Conservation (phyloP, 2,329 filamentous ascomycete genomes). For the Beauveria pseudobassiana region DNA sequence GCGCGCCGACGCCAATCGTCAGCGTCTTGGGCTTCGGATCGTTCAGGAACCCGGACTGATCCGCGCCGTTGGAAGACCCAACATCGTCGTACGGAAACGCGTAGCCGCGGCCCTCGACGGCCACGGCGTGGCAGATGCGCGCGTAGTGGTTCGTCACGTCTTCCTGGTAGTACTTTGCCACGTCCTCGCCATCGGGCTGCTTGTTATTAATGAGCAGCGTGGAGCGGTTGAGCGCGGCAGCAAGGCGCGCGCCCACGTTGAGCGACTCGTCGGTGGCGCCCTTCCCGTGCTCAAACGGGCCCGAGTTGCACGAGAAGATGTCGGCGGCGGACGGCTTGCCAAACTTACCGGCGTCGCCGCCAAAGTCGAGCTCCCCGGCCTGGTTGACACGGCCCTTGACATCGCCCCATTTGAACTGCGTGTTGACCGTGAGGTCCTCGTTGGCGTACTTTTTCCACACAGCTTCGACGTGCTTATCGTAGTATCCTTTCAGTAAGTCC, state of each 20-base stretch:
- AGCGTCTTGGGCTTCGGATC: constrained; percentile 48
- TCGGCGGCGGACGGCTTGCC: constrained; percentile 39
- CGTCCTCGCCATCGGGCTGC: constrained; percentile 45
- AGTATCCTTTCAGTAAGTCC: constrained; percentile 43
- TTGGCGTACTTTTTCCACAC: constrained; percentile 44
- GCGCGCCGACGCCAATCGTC: constrained; percentile 48
- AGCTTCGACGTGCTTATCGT: constrained; percentile 38
- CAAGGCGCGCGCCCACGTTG: constrained; percentile 64
- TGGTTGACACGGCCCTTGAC: constrained; percentile 34
- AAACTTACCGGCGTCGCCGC: constrained; percentile 29
- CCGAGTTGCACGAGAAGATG: constrained; percentile 47
- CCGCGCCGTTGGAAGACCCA: constrained; percentile 40
- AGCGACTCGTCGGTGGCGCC: constrained; percentile 40
- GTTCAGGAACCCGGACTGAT: constrained; percentile 57
- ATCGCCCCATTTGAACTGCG: constrained; percentile 44
- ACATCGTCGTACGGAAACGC: constrained; percentile 69
- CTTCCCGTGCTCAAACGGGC: constrained; percentile 44
- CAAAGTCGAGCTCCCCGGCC: constrained; percentile 29
- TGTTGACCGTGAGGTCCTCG: constrained; percentile 42
- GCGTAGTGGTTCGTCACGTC: constrained; percentile 59
- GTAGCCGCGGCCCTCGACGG: constrained; percentile 55
- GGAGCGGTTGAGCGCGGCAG: constrained; percentile 67
- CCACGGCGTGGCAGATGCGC: constrained; percentile 54
- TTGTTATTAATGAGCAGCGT: constrained; percentile 50
- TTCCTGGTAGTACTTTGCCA: constrained; percentile 45